These are phyloP conservation scores for Fusarium concolor DNA, from an alignment of 2,329 filamentous ascomycete species.

Conservation along the genomic window DNA sequence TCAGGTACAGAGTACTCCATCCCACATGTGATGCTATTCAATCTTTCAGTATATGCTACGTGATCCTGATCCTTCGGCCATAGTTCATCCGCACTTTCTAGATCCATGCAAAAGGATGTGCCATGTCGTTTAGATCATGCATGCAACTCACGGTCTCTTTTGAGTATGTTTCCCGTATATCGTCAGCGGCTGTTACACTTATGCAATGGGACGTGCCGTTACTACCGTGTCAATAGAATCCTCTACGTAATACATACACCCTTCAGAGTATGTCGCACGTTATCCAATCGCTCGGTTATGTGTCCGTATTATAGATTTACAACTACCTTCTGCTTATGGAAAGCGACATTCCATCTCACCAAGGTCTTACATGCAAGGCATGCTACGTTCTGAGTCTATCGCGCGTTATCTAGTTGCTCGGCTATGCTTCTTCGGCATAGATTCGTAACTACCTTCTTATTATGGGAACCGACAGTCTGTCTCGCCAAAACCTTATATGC, in stretches of 20 bases:
- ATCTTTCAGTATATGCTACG: neutral
- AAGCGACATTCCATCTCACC: too few relatives aligned
- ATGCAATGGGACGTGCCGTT: neutral
- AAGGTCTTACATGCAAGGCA: too few relatives aligned
- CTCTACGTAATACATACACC: neutral
- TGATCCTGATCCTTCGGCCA: neutral
- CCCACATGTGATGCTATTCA: neutral
- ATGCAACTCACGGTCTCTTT: neutral
- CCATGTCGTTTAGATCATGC: too few relatives aligned
- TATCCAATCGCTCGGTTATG: too few relatives aligned
- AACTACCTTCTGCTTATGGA: too few relatives aligned
- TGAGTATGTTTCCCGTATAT: neutral
- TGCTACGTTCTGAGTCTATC: neutral
- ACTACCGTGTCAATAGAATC: neutral
- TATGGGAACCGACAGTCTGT: neutral
- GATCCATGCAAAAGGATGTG: neutral
- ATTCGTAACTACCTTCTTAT: neutral
- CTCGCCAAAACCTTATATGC: neutral
- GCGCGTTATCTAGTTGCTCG: neutral
- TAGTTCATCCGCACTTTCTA: neutral
- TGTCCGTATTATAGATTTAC: too few relatives aligned
- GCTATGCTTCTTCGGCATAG: neutral
- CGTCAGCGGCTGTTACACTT: neutral
- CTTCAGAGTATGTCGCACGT: neutral
- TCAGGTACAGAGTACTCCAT: neutral